Base-by-base conservation (phyloP, 2,329 filamentous ascomycete species). In the Fusarium algeriense region DNA sequence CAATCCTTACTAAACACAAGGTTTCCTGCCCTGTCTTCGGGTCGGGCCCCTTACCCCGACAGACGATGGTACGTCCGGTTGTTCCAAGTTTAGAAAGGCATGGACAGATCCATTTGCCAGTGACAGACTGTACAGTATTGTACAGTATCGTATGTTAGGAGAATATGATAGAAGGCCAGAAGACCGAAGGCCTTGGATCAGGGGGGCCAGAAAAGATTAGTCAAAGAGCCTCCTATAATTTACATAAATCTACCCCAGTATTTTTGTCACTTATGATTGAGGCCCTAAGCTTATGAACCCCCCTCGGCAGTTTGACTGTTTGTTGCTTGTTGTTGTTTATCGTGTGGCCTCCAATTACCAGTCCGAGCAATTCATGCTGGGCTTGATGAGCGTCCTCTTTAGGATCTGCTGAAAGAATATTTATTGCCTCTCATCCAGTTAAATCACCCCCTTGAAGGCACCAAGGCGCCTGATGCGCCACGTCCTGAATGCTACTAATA, bases 41-140 rank as follows among this genome's bases (percentile, higher is more conserved):
- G 52, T 57, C 59, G 49, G 53, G 45, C 69, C 69, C 67, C 69
- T 71, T 73, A 56, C 69, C 65, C 69, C 69, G 58, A 73, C 69
- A 70, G 65, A 65, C 54, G 38, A 73, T 67, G 70, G 70, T 65
- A 67, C 61, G 64, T 50, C 59, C 40, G 70, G 57, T 13, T 73
- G 70, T 72, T 72, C 70, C 70, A 72, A 72, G 70, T 73, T 67
- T 72, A 72, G 70, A 72, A 60, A 45, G 64, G 43, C 50, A 67
- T 57, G 49, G 56, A 57, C 38, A 57, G 64, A 68, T 63, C 64
- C 44, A 68, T 67, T 37, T 20, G 37, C n/a, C 38, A 68, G 64
- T 67, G 64, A 67, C 64, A 68, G 69, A 60, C 54, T 23, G 52
- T 57, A 73, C 66, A 67, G 69, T 72, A 48, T 45, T 23, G 43